These are phyloP conservation scores for Boletus sp. DNA, from an alignment of 768 basidiomycete genomes.

Conservation along the genomic window DNA sequence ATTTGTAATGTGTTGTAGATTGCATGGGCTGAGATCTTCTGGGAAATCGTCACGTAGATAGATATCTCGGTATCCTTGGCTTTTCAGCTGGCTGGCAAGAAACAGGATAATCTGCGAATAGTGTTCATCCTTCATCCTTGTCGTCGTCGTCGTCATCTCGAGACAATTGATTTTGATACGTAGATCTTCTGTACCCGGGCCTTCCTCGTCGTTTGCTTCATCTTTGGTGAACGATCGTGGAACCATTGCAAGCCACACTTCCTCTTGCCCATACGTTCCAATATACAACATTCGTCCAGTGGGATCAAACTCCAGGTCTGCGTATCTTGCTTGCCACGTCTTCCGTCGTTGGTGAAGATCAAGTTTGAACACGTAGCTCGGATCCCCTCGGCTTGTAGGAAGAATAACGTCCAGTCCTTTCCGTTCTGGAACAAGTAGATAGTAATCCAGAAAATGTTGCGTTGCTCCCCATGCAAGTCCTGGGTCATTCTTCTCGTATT, in stretches of 20 bases:
- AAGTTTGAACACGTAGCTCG: neutral
- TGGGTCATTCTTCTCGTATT: neutral
- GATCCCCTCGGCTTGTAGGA: neutral
- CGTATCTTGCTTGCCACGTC: neutral
- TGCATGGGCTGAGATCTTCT: no score
- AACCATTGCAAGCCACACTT: no score
- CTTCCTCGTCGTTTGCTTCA: no score
- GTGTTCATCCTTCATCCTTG: no score
- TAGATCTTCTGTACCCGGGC: no score
- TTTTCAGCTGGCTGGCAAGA: neutral
- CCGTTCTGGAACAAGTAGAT: neutral
- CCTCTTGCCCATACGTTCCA: neutral
- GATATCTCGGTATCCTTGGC: neutral
- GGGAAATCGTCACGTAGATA: neutral
- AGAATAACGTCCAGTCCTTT: neutral
- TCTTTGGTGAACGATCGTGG: no score
- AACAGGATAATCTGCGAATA: no score
- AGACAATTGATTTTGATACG: no score
- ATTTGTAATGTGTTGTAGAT: no score
- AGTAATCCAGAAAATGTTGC: neutral
- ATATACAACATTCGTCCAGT: neutral
- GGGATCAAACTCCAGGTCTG: neutral
- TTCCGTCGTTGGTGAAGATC: neutral
- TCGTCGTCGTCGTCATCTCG: no score
- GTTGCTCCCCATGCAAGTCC: neutral